Base-by-base conservation (phyloP, 2,329 filamentous ascomycete species). In the Colletotrichum camelliae region DNA sequence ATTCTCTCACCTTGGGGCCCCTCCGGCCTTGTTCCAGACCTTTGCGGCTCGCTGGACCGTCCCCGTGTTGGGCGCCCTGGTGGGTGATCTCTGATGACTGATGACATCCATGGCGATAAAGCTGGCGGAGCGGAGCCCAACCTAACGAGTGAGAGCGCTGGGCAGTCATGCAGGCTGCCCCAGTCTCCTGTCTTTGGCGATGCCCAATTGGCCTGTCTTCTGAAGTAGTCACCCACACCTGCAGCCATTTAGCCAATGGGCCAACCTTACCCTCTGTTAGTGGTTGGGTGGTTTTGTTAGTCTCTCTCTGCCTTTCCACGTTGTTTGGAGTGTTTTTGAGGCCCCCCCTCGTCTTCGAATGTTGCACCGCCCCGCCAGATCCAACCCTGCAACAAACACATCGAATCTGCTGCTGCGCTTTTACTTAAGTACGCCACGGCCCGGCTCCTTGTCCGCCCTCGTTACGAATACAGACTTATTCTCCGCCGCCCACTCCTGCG, bases 151-250 rank as follows among this genome's bases (percentile, higher is more conserved):
- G 58, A n/a, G 62, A 43, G 64, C 67, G 77, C 77, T 78, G 77
- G 77, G 77, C 77, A 75, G 27, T 61, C 69, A 75, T 78, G 77
- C 77, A 78, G 77, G 67, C 52, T 74, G 62, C 75, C 61, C 65
- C 71, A 61, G 60, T 75, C 74, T 67, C 33, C 33, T 24, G 3
- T 21, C 33, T 18, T 27, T 21, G 16, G 27, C 57, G 58, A 33
- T 48, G 48, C 39, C 3, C 29, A 16, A 77, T 76, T 77, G 74
- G 76, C n/a, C 35, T 16, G n/a, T 52, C n/a, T 18, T 48, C 69
- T 60, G 16, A 13, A 7, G 57, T 24, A 31, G 37, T 24, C 70
- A 18, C 31, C 58, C 67, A 43, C 74, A 68, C 33, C 37, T 70
- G 60, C 66, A n/a, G 37, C 70, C 73, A 33, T 68, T 29, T 29